These are phyloP conservation scores for Tubosaeta sp. DNA, from an alignment of 768 basidiomycete genomes.

Conservation along the genomic window DNA sequence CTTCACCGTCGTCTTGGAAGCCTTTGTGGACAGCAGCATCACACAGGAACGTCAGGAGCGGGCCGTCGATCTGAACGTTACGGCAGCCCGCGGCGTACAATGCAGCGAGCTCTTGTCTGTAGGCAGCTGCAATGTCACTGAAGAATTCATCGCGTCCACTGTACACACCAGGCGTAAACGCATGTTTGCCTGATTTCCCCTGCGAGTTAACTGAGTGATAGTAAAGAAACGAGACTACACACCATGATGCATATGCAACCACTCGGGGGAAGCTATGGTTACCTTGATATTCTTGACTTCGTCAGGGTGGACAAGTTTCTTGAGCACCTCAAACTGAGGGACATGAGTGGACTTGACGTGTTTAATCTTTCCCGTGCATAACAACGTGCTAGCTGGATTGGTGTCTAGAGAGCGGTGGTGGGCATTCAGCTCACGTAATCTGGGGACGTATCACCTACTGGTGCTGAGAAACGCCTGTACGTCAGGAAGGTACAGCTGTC, in stretches of 20 bases:
- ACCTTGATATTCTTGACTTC: slow-evolving; percentile 68
- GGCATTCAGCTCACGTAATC: no score
- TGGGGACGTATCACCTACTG: slow-evolving; percentile 5
- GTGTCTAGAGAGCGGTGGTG: slow-evolving; percentile 8
- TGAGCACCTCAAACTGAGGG: slow-evolving; percentile 59
- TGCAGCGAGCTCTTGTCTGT: neutral
- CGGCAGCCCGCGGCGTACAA: slow-evolving; percentile 7
- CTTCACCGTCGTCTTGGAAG: slow-evolving; percentile 57
- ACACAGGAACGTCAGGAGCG: slow-evolving; percentile 61
- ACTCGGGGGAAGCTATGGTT: slow-evolving; percentile 67
- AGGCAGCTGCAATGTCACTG: slow-evolving; percentile 35
- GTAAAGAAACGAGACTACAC: slow-evolving; percentile 12
- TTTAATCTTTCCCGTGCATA: slow-evolving; percentile 55
- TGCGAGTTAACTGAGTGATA: neutral
- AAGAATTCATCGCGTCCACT: slow-evolving; percentile 39
- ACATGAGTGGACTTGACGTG: slow-evolving; percentile 59
- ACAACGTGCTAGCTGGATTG: slow-evolving; percentile 18
- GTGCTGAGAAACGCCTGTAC: slow-evolving; percentile 19
- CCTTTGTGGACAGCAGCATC: slow-evolving; percentile 48
- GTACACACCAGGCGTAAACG: slow-evolving; percentile 19
- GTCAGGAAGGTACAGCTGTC: slow-evolving; percentile 24
- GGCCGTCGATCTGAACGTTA: slow-evolving; percentile 46
- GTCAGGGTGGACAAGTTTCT: slow-evolving; percentile 51
- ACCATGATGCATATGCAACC: slow-evolving; percentile 69
- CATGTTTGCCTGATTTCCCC: slow-evolving; percentile 16